Conservation (phyloP, 1,284 basidiomycete species). For the Marasmius tenuissimus region DNA sequence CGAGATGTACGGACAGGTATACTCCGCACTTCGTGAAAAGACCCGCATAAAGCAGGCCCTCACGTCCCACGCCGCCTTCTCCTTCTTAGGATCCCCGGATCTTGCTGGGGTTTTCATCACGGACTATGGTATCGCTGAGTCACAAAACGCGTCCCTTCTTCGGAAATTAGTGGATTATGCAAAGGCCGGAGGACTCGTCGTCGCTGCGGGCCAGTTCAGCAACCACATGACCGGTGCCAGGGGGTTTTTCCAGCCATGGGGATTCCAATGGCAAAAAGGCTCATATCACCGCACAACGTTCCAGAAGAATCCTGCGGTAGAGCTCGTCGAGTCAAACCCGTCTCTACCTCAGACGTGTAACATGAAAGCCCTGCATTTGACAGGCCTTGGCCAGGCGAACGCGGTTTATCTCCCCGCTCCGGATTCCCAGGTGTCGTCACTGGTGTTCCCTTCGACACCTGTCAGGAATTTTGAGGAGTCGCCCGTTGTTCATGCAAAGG, state of each 20-base stretch:
- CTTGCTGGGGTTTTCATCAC: slow-evolving; percentile 8
- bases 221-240: background rate
- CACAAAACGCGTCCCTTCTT: background rate
- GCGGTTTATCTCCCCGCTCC: slow-evolving; percentile 9
- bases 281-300: slow-evolving; percentile 13
- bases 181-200: slow-evolving; percentile 9
- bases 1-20: background rate
- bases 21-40: background rate
- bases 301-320: slow-evolving; percentile 3
- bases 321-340: background rate
- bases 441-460: slow-evolving; percentile 3
- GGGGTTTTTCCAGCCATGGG: slow-evolving; percentile 8
- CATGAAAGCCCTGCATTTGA: slow-evolving; percentile 8
- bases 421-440: slow-evolving; percentile 8
- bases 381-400: slow-evolving; percentile 1
- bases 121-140: slow-evolving; percentile 4
- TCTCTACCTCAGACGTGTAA: slow-evolving; percentile 8
- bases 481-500: slow-evolving; percentile 2
- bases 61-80: background rate
- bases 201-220: slow-evolving; percentile 12
- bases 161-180: slow-evolving; percentile 7
- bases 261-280: slow-evolving; percentile 10
- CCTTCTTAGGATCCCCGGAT: background rate
- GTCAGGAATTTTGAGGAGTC: slow-evolving; percentile 3
- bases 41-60: background rate